phyloP scores from a whole-genome alignment of 2,329 filamentous ascomycete genomes.

The Phoma sp. region DNA sequence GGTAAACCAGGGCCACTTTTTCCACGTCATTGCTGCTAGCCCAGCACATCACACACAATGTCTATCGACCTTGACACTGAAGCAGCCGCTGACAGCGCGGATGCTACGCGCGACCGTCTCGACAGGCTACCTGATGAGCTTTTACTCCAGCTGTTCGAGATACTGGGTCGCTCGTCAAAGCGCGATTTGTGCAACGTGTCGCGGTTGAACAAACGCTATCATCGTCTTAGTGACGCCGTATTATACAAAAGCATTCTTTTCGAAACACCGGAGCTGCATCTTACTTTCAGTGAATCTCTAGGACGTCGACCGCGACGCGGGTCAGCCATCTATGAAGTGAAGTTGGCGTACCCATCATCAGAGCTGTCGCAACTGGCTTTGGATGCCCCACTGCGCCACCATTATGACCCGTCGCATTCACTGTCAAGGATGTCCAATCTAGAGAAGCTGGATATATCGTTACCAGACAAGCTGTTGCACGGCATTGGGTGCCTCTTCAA shows the following conservation, averaged over 20 bases:
- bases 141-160: constrained; percentile 42
- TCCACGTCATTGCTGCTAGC: constrained; percentile 7
- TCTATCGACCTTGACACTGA: constrained; percentile 10
- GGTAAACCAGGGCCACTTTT: constrained; percentile 15
- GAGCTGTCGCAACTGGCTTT: constrained; percentile 41
- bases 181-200: constrained; percentile 40
- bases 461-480: constrained; percentile 38
- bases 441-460: constrained; percentile 42
- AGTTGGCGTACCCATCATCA: constrained; percentile 40
- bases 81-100: constrained; percentile 1
- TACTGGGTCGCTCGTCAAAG: constrained; percentile 33
- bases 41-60: constrained; percentile 4
- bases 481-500: constrained; percentile 45
- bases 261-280: constrained; percentile 41
- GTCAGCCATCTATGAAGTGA: constrained; percentile 43
- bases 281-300: constrained; percentile 44
- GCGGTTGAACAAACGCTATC: constrained; percentile 39
- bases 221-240: constrained; percentile 40
- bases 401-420: constrained; percentile 42
- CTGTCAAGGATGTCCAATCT: constrained; percentile 45
- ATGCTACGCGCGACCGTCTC: constrained; percentile 7
- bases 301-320: constrained; percentile 40
- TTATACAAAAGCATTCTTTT: constrained; percentile 44
- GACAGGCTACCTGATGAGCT: constrained; percentile 39
- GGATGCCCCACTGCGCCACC: constrained; percentile 35